These are phyloP conservation scores for Yamadazyma dushanensis DNA, from an alignment of 1,139 yeast genomes.

Conservation along the genomic window DNA sequence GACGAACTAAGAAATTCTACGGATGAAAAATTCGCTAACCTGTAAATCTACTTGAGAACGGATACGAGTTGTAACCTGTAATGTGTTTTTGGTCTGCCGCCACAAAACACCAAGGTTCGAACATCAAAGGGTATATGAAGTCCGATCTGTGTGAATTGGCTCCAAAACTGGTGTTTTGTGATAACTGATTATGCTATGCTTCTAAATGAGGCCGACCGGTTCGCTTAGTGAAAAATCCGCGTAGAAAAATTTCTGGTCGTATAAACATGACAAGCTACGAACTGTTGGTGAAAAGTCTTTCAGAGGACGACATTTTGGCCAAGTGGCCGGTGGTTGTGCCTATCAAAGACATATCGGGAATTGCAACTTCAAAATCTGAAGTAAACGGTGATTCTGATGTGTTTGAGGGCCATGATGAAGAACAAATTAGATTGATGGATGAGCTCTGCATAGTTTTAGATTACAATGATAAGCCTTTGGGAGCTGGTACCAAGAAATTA, in stretches of 20 bases:
- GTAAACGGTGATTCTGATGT: constrained; percentile 27
- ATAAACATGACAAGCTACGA: constrained; percentile 10
- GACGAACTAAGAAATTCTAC: constrained; percentile 4
- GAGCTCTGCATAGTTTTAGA: constrained; percentile 94
- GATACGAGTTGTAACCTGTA: no score
- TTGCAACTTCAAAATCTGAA: constrained; percentile 29
- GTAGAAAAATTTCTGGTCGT: background rate
- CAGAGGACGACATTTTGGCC: constrained; percentile 48
- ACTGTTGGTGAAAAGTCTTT: constrained; percentile 50
- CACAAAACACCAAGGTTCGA: no score
- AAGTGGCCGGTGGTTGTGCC: constrained; percentile 68
- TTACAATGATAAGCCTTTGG: constrained; percentile 81
- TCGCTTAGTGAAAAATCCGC: background rate
- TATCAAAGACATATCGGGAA: constrained; percentile 47
- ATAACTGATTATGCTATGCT: no score
- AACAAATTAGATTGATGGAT: constrained; percentile 92
- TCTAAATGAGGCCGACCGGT: no score
- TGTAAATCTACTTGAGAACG: no score
- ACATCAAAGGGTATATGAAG: background rate
- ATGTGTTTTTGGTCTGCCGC: no score
- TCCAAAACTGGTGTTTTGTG: no score
- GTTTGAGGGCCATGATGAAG: constrained; percentile 86
- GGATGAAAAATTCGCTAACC: no score
- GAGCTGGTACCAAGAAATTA: constrained; percentile 90
- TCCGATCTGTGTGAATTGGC: background rate